Percentiles rank a stretch among this genome's conserved stretches.
Evolutionary conservation across 2,329 filamentous ascomycete species (phyloP).

Genomic region (Stagonosporopsis rhizophila): DNA sequence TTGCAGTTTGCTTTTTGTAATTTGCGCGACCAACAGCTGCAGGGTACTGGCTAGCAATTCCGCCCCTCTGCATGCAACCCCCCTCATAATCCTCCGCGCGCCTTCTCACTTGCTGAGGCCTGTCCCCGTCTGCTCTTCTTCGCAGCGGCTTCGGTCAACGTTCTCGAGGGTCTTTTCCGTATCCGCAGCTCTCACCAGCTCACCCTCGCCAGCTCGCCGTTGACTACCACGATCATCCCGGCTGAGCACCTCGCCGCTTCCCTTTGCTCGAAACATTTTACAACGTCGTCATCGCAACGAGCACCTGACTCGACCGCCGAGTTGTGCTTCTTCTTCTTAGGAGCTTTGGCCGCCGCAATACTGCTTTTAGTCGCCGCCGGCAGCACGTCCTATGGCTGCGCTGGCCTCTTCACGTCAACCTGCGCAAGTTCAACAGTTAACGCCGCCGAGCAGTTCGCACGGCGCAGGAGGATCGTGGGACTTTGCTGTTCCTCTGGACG

Average conservation of each 20-base stretch:
- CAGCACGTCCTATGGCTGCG: conserved; percentile 40
- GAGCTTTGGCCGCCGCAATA: conserved; percentile 17
- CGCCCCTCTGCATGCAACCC: conserved; percentile 34
- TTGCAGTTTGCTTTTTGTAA: conserved; percentile 27
- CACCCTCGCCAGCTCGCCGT: conserved; percentile 13
- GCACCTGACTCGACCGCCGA: conserved; percentile 7
- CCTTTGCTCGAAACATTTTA: conserved; percentile 14
- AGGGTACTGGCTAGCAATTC: conserved; percentile 16
- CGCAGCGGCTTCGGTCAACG: conserved; percentile 19
- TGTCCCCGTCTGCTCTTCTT: conserved; percentile 12
- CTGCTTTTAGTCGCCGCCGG: conserved; percentile 9
- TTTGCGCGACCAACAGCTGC: conserved; percentile 35
- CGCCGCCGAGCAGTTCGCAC: conserved; percentile 51
- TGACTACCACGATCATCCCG: conserved; percentile 13
- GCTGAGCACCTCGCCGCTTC: conserved; percentile 16
- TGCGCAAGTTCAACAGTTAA: conserved; percentile 44
- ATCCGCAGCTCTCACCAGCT: conserved; percentile 21
- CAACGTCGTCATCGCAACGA: conserved; percentile 15
- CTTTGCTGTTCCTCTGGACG: conserved; percentile 48
- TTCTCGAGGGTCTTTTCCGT: conserved; percentile 7
- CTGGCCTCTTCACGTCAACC: conserved; percentile 42
- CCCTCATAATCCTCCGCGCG: conserved; percentile 27
- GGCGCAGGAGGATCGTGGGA: conserved; percentile 47
- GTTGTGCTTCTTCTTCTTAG: conserved; percentile 3
- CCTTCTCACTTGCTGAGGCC: conserved; percentile 25